Evolutionary conservation across 2,329 filamentous ascomycete species (phyloP), one percentile per base, ranked within the genome.

Genomic region (Colletotrichum navitas): DNA sequence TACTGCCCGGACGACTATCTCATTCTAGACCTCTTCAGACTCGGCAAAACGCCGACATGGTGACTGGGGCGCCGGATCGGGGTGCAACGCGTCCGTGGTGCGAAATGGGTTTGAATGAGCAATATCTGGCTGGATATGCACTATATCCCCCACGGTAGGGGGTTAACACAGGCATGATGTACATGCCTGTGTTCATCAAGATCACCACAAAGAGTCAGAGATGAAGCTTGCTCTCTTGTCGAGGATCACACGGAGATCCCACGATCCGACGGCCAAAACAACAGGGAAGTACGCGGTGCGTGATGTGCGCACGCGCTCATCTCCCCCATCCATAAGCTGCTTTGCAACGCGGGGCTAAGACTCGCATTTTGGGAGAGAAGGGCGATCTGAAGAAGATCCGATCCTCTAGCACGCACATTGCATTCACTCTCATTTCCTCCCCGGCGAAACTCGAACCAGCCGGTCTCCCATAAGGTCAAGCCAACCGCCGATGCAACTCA

Each of bases 401-500:
- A 24, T 5, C 4, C 45, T n/a, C 24, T 47, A 11, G 4, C 21
- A 7, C n/a, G 3, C 21, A 3, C n/a, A 18, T 3, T 7, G n/a
- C 10, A 47, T 3, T 12, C 45, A 2, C 21, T 47, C 21, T 18
- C 12, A 3, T 47, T n/a, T 12, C 45, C n/a, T 24, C 21, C 58
- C 52, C 36, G 39, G 39, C 62, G 43, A 61, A 3, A 34, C 7
- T 51, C 21, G 21, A 66, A 29, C 43, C 55, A 56, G 41, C n/a
- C 24, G 55, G 39, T 55, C 36, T 66, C 45, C 47, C 66, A n/a
- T 39, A 34, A 4, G 36, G 29, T 41, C 60, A 34, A 60, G 65
- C 68, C 65, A 52, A 63, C 56, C 55, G 56, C 39, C 39, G 32
- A 26, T 47, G 63, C 29, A 11, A 41, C 39, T 32, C 52, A 58